Base-by-base conservation (phyloP, 164 flowering plant species). In the Taxillus chinensis region DNA sequence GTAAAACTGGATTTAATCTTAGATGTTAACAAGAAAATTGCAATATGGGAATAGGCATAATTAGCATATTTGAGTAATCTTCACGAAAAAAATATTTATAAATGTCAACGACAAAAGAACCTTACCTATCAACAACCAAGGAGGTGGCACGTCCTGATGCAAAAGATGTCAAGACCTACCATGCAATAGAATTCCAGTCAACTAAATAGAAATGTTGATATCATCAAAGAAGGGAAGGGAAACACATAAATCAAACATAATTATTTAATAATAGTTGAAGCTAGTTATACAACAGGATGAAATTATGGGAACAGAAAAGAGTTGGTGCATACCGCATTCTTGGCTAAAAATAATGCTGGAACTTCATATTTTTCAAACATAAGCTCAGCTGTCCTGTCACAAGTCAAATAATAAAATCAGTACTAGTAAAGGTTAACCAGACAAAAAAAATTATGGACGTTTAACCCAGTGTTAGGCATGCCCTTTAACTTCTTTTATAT, bases 81-180 rank as follows among this genome's bases (percentile, higher is more conserved):
- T 27, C 27, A 27, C 27, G 27, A 0, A 27, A 27, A 27, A 27
- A 27, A 27, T 27, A 27, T 27, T 27, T 27, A 27, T 27, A 27
- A 27, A 27, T 7, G 10, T 1, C 51, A 48, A 48, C 51, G 12
- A 48, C 10, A 11, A 62, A 11, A 41, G 60, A 39, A 17, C 43
- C 72, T 41, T 78, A 92, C 96, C 98, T 62, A 71, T 93, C 99
- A 69, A 93, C 95, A 71, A 93, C 99, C 57, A 93, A 76, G 45
- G 99, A 79, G 39, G 99, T 93, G 46, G 99, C 92, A 69, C 96
- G 95, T 39, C 99, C 99, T 60, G 97, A 87, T 55, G 99, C 99
- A 81, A 93, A 93, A 64, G 97, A 86, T 58, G 97, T 90, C 50
- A 93, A 88, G 67, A 93, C 99, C 99, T 90, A 77, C 62, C 41